Evolutionary conservation across 148 eudicot species (phyloP).

Genomic region (Rhododendron griersonianum): DNA sequence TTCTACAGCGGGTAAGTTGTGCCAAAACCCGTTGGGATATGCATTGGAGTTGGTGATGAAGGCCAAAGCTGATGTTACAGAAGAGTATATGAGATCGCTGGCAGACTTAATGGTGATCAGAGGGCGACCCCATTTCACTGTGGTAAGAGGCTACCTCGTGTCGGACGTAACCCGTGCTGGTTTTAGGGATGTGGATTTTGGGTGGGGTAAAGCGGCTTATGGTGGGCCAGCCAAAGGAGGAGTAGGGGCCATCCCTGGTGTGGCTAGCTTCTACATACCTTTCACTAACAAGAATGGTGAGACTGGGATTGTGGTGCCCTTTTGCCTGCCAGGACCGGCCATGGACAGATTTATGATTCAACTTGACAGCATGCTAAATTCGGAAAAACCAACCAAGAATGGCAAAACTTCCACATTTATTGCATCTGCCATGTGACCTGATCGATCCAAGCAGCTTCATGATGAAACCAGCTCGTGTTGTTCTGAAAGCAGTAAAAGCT

Average conservation of each 20-base stretch:
- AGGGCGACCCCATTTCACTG: slow-evolving; percentile 24
- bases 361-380: slow-evolving; percentile 13
- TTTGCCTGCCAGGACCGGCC: slow-evolving; percentile 17
- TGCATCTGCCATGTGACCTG: slow-evolving; percentile 9
- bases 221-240: slow-evolving; percentile 26
- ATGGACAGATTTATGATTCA: slow-evolving; percentile 17
- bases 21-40: slow-evolving; percentile 13
- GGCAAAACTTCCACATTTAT: neutral
- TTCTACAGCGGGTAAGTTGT: slow-evolving; percentile 2
- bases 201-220: slow-evolving; percentile 22
- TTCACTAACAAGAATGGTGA: slow-evolving; percentile 18
- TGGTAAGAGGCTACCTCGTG: slow-evolving; percentile 12
- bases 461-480: neutral
- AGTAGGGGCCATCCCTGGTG: slow-evolving; percentile 24
- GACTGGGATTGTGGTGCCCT: slow-evolving; percentile 23
- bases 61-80: slow-evolving; percentile 14
- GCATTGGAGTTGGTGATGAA: slow-evolving; percentile 14
- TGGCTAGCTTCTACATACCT: slow-evolving; percentile 24
- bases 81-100: slow-evolving; percentile 18
- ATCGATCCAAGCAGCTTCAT: neutral
- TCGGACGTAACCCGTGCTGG: slow-evolving; percentile 22
- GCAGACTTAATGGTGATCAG: slow-evolving; percentile 14
- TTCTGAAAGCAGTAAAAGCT: too few species aligned
- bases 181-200: slow-evolving; percentile 20
- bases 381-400: neutral